Conservation (phyloP, 306 rosid genomes). For the Vigna angularis region DNA sequence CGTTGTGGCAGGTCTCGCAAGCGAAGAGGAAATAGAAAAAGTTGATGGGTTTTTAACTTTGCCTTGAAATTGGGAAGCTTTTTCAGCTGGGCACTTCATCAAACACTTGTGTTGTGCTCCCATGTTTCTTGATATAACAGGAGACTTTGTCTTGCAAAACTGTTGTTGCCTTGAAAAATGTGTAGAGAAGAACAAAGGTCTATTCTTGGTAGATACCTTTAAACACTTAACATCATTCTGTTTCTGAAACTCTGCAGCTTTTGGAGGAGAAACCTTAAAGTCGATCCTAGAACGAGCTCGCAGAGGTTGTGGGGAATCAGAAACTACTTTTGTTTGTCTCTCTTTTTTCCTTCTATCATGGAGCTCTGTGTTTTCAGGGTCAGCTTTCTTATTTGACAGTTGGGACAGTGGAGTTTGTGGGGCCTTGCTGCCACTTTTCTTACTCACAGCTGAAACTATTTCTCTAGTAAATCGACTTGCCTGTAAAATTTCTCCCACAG, state of each 20-base stretch:
- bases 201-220: conserved; percentile 76
- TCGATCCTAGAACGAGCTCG: conserved; percentile 80
- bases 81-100: conserved; percentile 75
- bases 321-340: conserved; percentile 62
- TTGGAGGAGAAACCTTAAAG: conserved; percentile 88
- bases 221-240: conserved; percentile 53
- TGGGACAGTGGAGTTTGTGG: conserved; percentile 80
- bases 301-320: conserved; percentile 61
- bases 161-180: conserved; percentile 52
- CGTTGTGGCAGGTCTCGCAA: conserved; percentile 53
- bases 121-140: conserved; percentile 65
- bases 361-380: conserved; percentile 69
- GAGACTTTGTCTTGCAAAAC: conserved; percentile 78
- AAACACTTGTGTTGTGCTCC: conserved; percentile 78
- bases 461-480: conserved; percentile 88
- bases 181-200: conserved; percentile 74
- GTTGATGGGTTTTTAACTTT: conserved; percentile 63
- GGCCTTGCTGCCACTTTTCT: conserved; percentile 55
- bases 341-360: conserved; percentile 79
- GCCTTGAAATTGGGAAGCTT: conserved; percentile 65
- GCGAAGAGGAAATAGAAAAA: conserved; percentile 60
- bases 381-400: conserved; percentile 51
- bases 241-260: conserved; percentile 61
- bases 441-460: conserved; percentile 61
- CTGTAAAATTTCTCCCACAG: conserved; percentile 80